Base-by-base conservation (phyloP, 2,329 filamentous ascomycete species). In the Mycosphaerella sp. region DNA sequence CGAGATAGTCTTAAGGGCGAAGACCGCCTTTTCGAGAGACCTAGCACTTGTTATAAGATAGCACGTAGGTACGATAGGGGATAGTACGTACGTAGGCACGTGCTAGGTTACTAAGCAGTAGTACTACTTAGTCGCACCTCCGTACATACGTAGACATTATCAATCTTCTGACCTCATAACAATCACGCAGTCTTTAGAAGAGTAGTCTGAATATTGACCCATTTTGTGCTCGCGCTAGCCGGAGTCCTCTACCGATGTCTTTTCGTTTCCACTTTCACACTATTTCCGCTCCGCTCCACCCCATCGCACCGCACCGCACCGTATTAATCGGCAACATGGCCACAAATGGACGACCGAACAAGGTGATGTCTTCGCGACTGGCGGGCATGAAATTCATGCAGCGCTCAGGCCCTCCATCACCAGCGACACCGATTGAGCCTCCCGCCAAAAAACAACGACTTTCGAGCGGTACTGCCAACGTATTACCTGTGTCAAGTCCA, bases 351-450 rank as follows among this genome's bases (percentile, higher is more conserved):
- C 44, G 27, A 21, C 75, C 80, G 41, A 79, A 79, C 28, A 86
- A 85, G 70, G 78, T 77, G 41, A 89, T 94, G 82, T 95, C 90
- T 57, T 90, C 86, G 53, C 84, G 89, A 60, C 83, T 96, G 42
- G 77, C 94, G 65, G 90, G 87, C 34, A 96, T 52, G 50, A 62
- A 82, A 75, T 96, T 96, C 68, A 96, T 96, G 90, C 90, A 95
- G 75, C 81, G 90, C n/a, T 51, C 49, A 63, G 86, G 87, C 56
- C 85, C 83, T 44, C 82, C 84, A 44, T 79, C 84, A 4, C 66
- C 70, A 55, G 44, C 68, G 55, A 67, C 73, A 14, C 73, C 75
- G 53, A 68, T 78, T 57, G 73, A 77, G 14, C 79, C 73, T n/a
- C 70, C 74, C 1, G 62, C 78, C 12, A 89, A 90, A 69, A 82